Evolutionary conservation across 1,284 basidiomycete genomes (phyloP).

Genomic region (Ustilago loliicola): DNA sequence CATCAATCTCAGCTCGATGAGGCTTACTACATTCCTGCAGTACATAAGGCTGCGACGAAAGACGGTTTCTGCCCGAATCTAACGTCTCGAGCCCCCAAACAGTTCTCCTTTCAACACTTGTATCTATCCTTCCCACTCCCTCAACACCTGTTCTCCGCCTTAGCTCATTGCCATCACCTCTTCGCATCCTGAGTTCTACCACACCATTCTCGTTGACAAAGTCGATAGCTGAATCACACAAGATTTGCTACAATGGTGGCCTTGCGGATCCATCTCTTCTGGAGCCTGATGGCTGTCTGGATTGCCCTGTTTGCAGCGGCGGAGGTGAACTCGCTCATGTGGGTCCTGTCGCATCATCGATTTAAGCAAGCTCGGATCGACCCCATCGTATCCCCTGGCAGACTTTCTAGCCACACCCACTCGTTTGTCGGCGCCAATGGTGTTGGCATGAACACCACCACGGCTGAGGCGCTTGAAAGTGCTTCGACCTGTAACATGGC

Average conservation of each 20-base stretch:
- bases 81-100: neutral
- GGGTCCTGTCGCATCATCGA: constrained; percentile 48
- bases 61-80: neutral
- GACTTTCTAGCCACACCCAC: constrained; percentile 72
- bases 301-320: constrained; percentile 13
- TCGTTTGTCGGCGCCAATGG: constrained; percentile 69
- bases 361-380: constrained; percentile 72
- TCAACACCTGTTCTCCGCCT: neutral
- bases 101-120: neutral
- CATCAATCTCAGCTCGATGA: neutral
- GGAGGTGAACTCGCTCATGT: constrained; percentile 41
- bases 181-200: neutral
- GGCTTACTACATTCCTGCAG: neutral
- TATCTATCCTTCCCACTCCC: neutral
- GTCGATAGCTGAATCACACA: neutral
- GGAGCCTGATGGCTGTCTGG: constrained; percentile 13
- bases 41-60: neutral
- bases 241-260: neutral
- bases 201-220: neutral
- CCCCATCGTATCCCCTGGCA: constrained; percentile 73
- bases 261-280: neutral
- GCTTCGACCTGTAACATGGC: constrained; percentile 71
- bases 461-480: constrained; percentile 12
- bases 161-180: neutral
- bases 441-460: constrained; percentile 25